Percentiles rank a stretch among this genome's conserved stretches.
These are phyloP conservation scores for Taphrina communis DNA, from an alignment of 1,139 yeast species.

Conservation along the genomic window DNA sequence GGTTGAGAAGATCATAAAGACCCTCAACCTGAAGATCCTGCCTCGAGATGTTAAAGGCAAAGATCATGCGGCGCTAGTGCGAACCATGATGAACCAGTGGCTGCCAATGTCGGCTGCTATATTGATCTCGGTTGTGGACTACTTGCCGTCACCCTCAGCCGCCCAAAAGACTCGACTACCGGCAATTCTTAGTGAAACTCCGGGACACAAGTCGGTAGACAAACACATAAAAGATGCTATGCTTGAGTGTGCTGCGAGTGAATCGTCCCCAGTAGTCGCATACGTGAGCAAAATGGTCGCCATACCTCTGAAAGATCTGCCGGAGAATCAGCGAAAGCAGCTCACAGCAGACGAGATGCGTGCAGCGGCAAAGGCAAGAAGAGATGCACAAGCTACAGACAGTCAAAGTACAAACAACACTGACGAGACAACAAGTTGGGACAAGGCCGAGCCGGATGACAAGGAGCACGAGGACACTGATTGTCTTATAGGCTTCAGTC, in stretches of 20 bases:
- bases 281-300: constrained; percentile 90
- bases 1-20: constrained; percentile 72
- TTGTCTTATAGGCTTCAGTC: constrained; percentile 80
- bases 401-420: constrained; percentile 17
- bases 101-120: constrained; percentile 88
- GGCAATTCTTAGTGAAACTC: constrained; percentile 65
- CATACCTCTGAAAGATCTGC: constrained; percentile 79
- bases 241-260: constrained; percentile 63
- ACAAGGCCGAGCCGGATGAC: constrained; percentile 44
- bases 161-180: constrained; percentile 79
- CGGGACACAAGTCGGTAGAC: constrained; percentile 61
- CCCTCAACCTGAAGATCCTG: constrained; percentile 69
- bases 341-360: constrained; percentile 61
- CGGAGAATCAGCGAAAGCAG: constrained; percentile 57
- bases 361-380: constrained; percentile 59
- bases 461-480: constrained; percentile 58
- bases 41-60: constrained; percentile 83
- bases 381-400: constrained; percentile 54
- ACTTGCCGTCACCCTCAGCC: constrained; percentile 77
- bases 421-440: constrained; percentile 42
- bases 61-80: constrained; percentile 69
- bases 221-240: constrained; percentile 61
- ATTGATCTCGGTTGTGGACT: constrained; percentile 80
- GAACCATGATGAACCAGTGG: constrained; percentile 89
- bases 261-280: constrained; percentile 67